Evolutionary conservation across 345 rosid genomes (phyloP), one percentile per base, ranked within the genome.

Genomic region (Pistacia vera): DNA sequence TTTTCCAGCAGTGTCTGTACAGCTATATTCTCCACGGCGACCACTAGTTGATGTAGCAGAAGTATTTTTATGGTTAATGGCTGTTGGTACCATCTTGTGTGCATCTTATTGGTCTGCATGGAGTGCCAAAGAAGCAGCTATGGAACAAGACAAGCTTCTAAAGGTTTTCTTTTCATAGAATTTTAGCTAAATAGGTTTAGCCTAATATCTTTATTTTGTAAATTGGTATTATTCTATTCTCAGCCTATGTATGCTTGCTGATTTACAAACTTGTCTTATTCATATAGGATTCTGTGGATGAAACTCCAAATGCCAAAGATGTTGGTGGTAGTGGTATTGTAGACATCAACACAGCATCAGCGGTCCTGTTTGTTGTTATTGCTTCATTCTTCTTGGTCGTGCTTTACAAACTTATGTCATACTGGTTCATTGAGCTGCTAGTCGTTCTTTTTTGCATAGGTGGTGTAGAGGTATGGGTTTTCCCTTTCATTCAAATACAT

Each of bases 41-140:
- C 97, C 99, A 5, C 74, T 91, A 33, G 97, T 94, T 76, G 99
- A 97, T 75, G 90, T 94, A 75, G 98, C 99, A 0, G 97, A 97
- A 88, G 98, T 97, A 56, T 94, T 97, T 89, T 84, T 97, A 82
- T 97, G 99, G 99, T 77, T 97, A 78, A 97, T 97, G 97, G 98
- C 97, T 61, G 97, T 97, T 55, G 97, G 97, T 59, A 92, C 97
- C 77, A 92, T 97, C 71, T 76, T 92, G 73, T 90, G 95, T 79
- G 97, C 95, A 35, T 96, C 99, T 64, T 94, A 87, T 81, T 97
- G 99, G 98, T 97, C 98, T 73, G 99, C 98, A 52, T 89, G 97
- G 98, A 91, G 86, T 86, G 95, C 97, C 66, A 89, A 92, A 81
- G 99, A 94, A 86, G 91, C 93, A 74, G 90, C 92, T 80, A 84